Conservation (phyloP, 1,284 basidiomycete species). For the Cutaneotrichosporon mucoides region DNA sequence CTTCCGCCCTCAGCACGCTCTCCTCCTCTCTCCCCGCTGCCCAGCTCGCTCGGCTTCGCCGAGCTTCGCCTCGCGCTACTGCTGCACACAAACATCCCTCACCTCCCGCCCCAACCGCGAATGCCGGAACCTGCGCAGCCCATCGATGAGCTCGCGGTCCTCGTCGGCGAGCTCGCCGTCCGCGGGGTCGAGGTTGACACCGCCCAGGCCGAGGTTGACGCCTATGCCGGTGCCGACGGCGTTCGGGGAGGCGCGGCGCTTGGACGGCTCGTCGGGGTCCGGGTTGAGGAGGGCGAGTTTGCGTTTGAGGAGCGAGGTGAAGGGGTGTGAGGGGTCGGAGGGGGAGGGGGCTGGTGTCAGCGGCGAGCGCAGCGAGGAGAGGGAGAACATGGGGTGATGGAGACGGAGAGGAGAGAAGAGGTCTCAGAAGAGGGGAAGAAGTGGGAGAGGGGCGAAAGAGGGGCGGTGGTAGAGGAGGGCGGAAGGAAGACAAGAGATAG, state of each 20-base stretch:
- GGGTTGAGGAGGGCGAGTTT: conserved; percentile 28
- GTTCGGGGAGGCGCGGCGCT: conserved; percentile 2
- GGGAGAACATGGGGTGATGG: no score
- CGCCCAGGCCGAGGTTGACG: no score
- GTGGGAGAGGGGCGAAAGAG: no score
- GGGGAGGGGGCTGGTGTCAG: conserved; percentile 19
- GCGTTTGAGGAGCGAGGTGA: conserved; percentile 32
- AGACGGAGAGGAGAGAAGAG: no score
- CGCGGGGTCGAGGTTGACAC: neutral
- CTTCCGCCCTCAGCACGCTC: no score
- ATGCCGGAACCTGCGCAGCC: conserved; percentile 33
- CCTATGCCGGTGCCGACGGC: no score
- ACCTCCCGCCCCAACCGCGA: conserved; percentile 37
- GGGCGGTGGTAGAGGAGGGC: no score
- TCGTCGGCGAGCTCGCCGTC: conserved; percentile 21
- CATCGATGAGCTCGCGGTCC: conserved; percentile 39
- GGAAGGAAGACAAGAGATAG: no score
- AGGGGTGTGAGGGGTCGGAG: conserved; percentile 28
- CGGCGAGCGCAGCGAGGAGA: neutral
- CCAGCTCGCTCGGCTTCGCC: neutral
- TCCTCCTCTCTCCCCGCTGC: no score
- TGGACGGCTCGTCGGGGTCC: conserved; percentile 15
- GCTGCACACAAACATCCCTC: conserved; percentile 38
- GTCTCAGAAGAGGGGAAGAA: no score
- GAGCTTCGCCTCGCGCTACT: conserved; percentile 16